Conservation (phyloP, 768 basidiomycete species). For the Favolaschia claudopus region DNA sequence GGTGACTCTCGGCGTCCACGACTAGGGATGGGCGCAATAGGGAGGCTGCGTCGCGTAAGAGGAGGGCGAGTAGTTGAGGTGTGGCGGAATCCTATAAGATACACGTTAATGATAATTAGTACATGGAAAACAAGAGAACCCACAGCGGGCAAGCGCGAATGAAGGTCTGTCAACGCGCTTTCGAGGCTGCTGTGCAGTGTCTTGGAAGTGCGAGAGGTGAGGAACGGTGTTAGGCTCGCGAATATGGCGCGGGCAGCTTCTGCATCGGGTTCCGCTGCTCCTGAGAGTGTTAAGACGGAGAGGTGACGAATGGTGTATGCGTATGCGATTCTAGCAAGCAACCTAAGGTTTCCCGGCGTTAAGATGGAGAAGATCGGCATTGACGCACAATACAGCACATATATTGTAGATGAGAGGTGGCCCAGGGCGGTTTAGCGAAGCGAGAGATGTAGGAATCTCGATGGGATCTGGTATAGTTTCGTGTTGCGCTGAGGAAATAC, state of each 20-base stretch:
- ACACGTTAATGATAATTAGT: background rate
- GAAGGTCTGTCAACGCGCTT: slow-evolving; percentile 65
- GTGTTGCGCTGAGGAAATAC: slow-evolving; percentile 27
- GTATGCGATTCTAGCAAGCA: slow-evolving; percentile 66
- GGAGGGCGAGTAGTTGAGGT: slow-evolving; percentile 53
- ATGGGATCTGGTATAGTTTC: slow-evolving; percentile 54
- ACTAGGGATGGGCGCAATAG: slow-evolving; percentile 61
- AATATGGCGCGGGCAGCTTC: slow-evolving; percentile 57
- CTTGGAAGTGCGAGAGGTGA: slow-evolving; percentile 65
- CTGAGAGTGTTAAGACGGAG: slow-evolving; percentile 63
- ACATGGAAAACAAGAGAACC: slow-evolving; percentile 20
- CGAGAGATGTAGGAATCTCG: slow-evolving; percentile 51
- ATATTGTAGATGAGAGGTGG: slow-evolving; percentile 73
- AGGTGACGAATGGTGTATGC: slow-evolving; percentile 70
- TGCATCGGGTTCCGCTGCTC: slow-evolving; percentile 49
- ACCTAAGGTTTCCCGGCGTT: background rate
- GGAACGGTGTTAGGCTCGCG: slow-evolving; percentile 66
- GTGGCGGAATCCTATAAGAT: slow-evolving; percentile 23
- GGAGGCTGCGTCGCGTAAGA: slow-evolving; percentile 62
- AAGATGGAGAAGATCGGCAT: background rate
- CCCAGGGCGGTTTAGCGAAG: slow-evolving; percentile 45
- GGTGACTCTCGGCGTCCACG: slow-evolving; percentile 34
- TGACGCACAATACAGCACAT: slow-evolving; percentile 68
- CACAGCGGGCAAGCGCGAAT: slow-evolving; percentile 69
- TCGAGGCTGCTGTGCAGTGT: slow-evolving; percentile 58